phyloP scores from a whole-genome alignment of 2,329 filamentous ascomycete species.

The Fusarium sp. region DNA sequence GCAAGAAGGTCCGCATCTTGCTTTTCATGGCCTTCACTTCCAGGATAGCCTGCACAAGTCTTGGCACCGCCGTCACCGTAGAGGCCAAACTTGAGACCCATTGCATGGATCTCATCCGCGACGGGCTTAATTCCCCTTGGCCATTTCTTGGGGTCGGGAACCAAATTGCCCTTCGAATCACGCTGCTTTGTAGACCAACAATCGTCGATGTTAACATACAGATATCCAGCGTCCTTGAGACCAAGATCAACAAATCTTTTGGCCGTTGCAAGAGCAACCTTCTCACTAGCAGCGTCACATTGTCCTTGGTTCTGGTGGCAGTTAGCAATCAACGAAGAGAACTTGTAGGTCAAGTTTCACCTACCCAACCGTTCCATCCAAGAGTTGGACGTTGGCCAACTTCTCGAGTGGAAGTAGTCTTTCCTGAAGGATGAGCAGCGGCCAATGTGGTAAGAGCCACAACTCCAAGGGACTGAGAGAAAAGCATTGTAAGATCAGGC shows the following conservation, averaged over 20 bases:
- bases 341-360: background rate
- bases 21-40: conserved; percentile 25
- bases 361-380: conserved; percentile 30
- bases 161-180: conserved; percentile 22
- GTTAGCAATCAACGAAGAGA: background rate
- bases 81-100: conserved; percentile 31
- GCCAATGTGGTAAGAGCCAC: conserved; percentile 21
- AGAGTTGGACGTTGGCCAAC: conserved; percentile 26
- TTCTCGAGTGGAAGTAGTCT: conserved; percentile 14
- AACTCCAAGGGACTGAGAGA: conserved; percentile 21
- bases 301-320: conserved; percentile 18
- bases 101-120: conserved; percentile 23
- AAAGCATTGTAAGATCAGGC: conserved; percentile 7
- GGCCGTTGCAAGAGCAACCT: conserved; percentile 25
- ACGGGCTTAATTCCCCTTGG: conserved; percentile 32
- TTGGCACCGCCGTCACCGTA: conserved; percentile 19
- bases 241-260: conserved; percentile 24
- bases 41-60: conserved; percentile 28
- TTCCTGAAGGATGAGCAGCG: conserved; percentile 12
- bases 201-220: conserved; percentile 30
- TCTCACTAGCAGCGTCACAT: conserved; percentile 28
- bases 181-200: conserved; percentile 30
- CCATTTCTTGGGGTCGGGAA: conserved; percentile 26
- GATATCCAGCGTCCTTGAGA: conserved; percentile 25
- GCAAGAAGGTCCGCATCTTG: conserved; percentile 24